Conservation (phyloP, 306 rosid genomes). For the Canavalia ensiformis region DNA sequence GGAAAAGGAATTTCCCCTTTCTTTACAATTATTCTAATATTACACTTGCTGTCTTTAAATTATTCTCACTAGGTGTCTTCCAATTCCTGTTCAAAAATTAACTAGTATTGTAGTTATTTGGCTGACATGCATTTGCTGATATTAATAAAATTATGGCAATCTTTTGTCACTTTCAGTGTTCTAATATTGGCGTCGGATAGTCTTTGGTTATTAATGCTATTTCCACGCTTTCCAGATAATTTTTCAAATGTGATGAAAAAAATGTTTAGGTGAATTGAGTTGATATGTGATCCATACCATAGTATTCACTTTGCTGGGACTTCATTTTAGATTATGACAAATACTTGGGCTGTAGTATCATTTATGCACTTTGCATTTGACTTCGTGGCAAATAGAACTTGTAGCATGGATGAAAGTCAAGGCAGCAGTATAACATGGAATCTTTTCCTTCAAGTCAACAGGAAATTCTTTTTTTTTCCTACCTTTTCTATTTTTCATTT, state of each 20-base stretch:
- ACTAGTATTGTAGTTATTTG: not conserved
- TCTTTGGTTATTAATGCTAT: not conserved
- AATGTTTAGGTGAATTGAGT: not conserved
- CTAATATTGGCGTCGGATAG: slow-evolving; percentile 15
- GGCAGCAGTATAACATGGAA: not conserved
- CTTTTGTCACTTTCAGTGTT: not conserved
- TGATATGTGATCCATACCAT: not conserved
- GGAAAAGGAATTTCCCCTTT: slow-evolving; percentile 61
- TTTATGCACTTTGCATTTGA: not conserved
- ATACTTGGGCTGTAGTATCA: not conserved
- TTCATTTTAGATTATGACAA: not conserved
- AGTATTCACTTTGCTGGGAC: not conserved
- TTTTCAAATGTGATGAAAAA: not conserved
- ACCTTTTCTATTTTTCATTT: not conserved
- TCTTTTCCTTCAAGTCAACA: not conserved
- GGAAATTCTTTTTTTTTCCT: not conserved
- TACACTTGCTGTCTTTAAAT: not conserved
- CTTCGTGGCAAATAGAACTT: not conserved
- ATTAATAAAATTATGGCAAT: not conserved
- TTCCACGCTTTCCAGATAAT: not conserved
- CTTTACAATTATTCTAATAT: slow-evolving; percentile 15
- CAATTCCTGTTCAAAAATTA: slow-evolving; percentile 8
- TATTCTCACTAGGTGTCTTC: not conserved
- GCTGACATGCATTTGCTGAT: not conserved
- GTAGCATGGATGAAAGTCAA: not conserved